Percentiles rank a stretch among this genome's conserved stretches.
phyloP scores from a whole-genome alignment of 306 rosid species.

The Malus sylvestris region DNA sequence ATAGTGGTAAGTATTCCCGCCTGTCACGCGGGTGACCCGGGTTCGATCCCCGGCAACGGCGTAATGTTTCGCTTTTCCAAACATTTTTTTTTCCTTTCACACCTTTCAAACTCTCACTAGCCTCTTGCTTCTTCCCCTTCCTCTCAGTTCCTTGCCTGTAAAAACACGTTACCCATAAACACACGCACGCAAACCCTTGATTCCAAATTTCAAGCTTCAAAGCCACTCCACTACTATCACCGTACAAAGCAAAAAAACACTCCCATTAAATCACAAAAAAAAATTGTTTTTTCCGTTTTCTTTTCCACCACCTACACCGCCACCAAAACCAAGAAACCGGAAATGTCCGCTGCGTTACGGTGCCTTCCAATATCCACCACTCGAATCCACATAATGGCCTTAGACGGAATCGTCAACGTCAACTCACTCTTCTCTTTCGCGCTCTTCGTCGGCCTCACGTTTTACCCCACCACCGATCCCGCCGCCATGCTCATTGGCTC shows the following conservation, averaged over 20 bases:
- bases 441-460: constrained; percentile 69
- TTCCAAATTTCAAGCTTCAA: constrained; percentile 18
- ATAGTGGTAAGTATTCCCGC: constrained; percentile 46
- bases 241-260: constrained; percentile 6
- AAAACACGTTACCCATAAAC: constrained; percentile 4
- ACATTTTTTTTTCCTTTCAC: background rate
- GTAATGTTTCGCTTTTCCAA: background rate
- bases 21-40: constrained; percentile 57
- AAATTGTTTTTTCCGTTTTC: background rate
- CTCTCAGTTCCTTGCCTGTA: background rate
- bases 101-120: background rate
- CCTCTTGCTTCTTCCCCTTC: background rate
- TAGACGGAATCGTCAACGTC: constrained; percentile 75
- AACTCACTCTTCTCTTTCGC: constrained; percentile 86
- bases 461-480: constrained; percentile 43
- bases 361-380: constrained; percentile 38
- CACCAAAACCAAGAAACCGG: background rate
- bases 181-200: constrained; percentile 19
- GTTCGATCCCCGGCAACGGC: constrained; percentile 73
- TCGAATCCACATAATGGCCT: constrained; percentile 69
- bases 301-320: background rate
- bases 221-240: constrained; percentile 7
- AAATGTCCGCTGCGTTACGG: constrained; percentile 38
- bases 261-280: background rate
- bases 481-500: constrained; percentile 28